A percentile compares a stretch with the other conserved stretches of the same genome.
phyloP scores from a whole-genome alignment of 345 rosid genomes.

The Gossypium anomalum region DNA sequence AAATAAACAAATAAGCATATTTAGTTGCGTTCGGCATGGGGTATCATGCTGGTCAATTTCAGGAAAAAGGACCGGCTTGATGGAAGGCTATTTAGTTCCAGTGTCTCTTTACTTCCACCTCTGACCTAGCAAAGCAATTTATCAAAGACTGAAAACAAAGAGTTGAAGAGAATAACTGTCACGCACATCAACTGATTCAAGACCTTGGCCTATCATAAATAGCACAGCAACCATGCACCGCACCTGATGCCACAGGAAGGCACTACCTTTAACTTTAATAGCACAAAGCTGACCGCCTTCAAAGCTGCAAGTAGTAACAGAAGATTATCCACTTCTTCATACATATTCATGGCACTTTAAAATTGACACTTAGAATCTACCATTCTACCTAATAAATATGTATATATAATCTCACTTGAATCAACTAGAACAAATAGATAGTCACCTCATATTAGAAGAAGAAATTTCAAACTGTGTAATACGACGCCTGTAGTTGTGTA shows the following conservation, averaged over 20 bases:
- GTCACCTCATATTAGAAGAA: slow-evolving; percentile 58
- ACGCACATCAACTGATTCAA: slow-evolving; percentile 75
- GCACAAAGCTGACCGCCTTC: slow-evolving; percentile 62
- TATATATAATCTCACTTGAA: background rate
- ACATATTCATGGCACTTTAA: slow-evolving; percentile 1
- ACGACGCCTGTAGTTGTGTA: slow-evolving; percentile 64
- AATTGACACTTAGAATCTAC: slow-evolving; percentile 2
- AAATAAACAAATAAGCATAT: background rate
- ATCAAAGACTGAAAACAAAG: slow-evolving; percentile 14
- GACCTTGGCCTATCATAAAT: slow-evolving; percentile 87
- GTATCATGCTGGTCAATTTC: background rate
- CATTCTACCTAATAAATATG: background rate
- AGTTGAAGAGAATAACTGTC: slow-evolving; percentile 15
- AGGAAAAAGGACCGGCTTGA: background rate
- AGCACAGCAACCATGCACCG: slow-evolving; percentile 89
- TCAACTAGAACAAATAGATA: background rate
- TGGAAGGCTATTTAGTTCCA: background rate
- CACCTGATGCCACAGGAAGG: slow-evolving; percentile 95
- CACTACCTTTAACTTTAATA: slow-evolving; percentile 75
- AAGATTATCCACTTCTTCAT: background rate
- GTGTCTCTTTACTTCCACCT: background rate
- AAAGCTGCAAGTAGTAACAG: slow-evolving; percentile 35
- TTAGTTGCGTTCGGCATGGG: background rate
- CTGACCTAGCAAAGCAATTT: background rate
- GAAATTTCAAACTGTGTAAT: slow-evolving; percentile 58